phyloP scores from a whole-genome alignment of 768 basidiomycete species.

The Cystoderma amianthinum region DNA sequence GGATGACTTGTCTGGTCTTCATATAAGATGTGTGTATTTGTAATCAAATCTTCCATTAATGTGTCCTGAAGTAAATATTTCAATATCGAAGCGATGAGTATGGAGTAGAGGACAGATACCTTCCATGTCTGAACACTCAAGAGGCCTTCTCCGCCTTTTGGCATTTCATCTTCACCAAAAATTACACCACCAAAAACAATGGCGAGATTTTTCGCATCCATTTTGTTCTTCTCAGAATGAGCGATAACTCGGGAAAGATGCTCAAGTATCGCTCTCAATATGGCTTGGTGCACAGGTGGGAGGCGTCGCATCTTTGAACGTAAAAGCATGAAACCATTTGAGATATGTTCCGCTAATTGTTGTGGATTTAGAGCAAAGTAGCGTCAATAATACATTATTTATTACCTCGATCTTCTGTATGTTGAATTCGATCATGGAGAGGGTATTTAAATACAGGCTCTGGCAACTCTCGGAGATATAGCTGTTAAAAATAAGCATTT shows the following conservation, averaged over 20 bases:
- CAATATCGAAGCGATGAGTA: too few species aligned
- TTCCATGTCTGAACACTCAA: conserved; percentile 70
- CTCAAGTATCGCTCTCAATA: conserved; percentile 73
- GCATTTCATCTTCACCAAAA: conserved; percentile 88
- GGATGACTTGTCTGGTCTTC: conserved; percentile 41
- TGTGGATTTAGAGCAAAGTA: conserved; percentile 2
- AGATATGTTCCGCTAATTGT: conserved; percentile 57
- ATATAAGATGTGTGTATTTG: conserved; percentile 59
- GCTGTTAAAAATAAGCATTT: conserved; percentile 26
- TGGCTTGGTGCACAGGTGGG: conserved; percentile 79
- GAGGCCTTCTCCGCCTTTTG: conserved; percentile 63
- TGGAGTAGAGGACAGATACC: conserved; percentile 37
- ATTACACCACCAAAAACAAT: conserved; percentile 87
- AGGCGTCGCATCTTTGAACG: conserved; percentile 84
- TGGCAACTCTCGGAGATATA: conserved; percentile 81
- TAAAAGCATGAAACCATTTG: conserved; percentile 67
- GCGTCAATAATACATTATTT: conserved; percentile 1
- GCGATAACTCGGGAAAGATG: conserved; percentile 73
- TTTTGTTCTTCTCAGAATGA: conserved; percentile 74
- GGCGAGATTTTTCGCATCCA: conserved; percentile 89
- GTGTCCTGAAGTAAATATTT: conserved; percentile 22
- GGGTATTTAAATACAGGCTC: conserved; percentile 85
- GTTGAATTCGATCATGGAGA: conserved; percentile 73
- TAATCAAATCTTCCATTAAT: conserved; percentile 84
- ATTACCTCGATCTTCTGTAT: conserved; percentile 71